These are phyloP conservation scores for Penicillium ucsense DNA, from an alignment of 495 filamentous ascomycete genomes.

Conservation along the genomic window DNA sequence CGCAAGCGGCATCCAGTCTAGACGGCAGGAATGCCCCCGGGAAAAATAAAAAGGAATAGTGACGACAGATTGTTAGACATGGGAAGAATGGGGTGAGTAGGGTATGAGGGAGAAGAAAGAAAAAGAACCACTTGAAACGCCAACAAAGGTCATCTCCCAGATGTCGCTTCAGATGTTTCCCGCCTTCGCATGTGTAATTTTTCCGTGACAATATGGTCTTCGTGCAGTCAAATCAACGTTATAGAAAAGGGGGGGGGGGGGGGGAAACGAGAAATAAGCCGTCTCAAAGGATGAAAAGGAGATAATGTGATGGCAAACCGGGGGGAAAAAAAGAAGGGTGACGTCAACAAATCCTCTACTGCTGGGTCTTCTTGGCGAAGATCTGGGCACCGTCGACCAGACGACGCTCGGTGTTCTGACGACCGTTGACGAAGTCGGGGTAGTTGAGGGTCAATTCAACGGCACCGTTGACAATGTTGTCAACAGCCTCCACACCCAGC, in stretches of 20 bases:
- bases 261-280: too few relatives aligned
- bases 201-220: constrained; percentile 15
- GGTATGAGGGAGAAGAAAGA: constrained; percentile 3
- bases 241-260: not conserved
- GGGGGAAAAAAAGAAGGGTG: constrained; percentile 3
- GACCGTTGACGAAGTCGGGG: constrained; percentile 94
- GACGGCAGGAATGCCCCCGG: constrained; percentile 7
- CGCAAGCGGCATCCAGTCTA: constrained; percentile 10
- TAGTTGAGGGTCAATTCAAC: constrained; percentile 97
- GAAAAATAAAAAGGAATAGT: constrained; percentile 4
- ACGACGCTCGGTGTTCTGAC: constrained; percentile 80
- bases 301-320: not conserved
- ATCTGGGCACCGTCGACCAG: constrained; percentile 68
- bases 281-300: not conserved
- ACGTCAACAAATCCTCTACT: constrained; percentile 21
- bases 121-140: constrained; percentile 23
- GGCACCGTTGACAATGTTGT: constrained; percentile 89
- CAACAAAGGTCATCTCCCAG: constrained; percentile 24
- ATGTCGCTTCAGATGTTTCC: constrained; percentile 25
- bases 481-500: constrained; percentile 93
- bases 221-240: constrained; percentile 16
- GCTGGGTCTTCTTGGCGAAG: constrained; percentile 42
- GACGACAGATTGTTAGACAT: constrained; percentile 2
- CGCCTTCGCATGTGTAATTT: constrained; percentile 15
- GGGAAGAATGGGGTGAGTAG: constrained; percentile 8